Percentiles rank a stretch among this genome's conserved stretches.
These are phyloP conservation scores for Boletus vinaceobasis DNA, from an alignment of 768 basidiomycete genomes.

Conservation along the genomic window DNA sequence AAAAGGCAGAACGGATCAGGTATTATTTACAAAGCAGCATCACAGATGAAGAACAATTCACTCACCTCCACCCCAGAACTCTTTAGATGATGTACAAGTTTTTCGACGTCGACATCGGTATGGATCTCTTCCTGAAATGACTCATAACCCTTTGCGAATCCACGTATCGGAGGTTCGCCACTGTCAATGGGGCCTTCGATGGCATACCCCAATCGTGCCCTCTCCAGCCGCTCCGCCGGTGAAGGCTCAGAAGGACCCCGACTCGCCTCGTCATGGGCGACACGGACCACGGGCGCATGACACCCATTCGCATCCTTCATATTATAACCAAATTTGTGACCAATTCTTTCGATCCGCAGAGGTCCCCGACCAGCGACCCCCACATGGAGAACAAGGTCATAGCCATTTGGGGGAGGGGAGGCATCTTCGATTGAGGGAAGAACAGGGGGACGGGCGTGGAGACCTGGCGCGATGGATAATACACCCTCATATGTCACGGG, in stretches of 20 bases:
- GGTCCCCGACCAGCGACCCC: constrained; percentile 65
- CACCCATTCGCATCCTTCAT: constrained; percentile 63
- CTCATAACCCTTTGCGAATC: constrained; percentile 37
- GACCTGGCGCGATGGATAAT: constrained; percentile 49
- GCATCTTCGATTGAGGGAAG: constrained; percentile 40
- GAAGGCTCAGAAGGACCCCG: constrained; percentile 22
- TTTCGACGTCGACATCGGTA: constrained; percentile 35
- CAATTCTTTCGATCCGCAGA: constrained; percentile 59
- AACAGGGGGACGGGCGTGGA: constrained; percentile 58
- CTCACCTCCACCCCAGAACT: constrained; percentile 31
- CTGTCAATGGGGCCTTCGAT: constrained; percentile 26
- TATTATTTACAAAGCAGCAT: constrained; percentile 1
- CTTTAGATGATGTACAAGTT: constrained; percentile 37
- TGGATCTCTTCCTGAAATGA: constrained; percentile 34
- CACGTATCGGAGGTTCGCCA: constrained; percentile 31
- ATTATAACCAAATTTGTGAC: constrained; percentile 65
- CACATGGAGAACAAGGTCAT: constrained; percentile 69
- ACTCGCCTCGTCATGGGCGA: constrained; percentile 23
- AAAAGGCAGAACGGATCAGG: constrained; percentile 1
- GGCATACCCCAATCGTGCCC: constrained; percentile 28
- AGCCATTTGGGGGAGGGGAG: constrained; percentile 44
- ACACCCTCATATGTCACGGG: constrained; percentile 60
- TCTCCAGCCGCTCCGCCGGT: constrained; percentile 27
- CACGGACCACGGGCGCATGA: constrained; percentile 45
- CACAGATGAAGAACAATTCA: not conserved